Conservation (phyloP, 2,329 filamentous ascomycete genomes). For the Sclerotinia nivalis region DNA sequence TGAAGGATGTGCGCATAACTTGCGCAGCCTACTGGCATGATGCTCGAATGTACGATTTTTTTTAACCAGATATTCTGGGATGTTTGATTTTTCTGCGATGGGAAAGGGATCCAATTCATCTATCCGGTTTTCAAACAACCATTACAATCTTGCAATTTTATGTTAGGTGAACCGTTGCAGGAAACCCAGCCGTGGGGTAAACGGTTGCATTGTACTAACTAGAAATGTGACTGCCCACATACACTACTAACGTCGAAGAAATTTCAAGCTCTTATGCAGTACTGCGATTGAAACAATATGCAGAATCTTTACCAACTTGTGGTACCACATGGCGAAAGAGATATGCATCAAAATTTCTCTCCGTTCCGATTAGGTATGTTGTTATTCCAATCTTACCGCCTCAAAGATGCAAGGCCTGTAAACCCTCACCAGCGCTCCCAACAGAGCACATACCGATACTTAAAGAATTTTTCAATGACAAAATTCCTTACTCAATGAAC, state of each 20-base stretch:
- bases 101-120: neutral
- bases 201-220: neutral
- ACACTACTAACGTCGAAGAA: neutral
- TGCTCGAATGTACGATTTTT: neutral
- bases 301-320: neutral
- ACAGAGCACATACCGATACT: no score
- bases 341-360: neutral
- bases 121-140: neutral
- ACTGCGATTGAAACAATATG: neutral
- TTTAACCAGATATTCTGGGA: neutral
- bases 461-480: neutral
- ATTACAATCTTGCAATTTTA: neutral
- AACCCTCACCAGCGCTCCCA: neutral
- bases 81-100: neutral
- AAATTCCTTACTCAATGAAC: neutral
- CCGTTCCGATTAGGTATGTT: neutral
- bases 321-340: neutral
- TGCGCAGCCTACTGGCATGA: constrained; percentile 1
- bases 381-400: neutral
- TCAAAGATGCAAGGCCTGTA: neutral
- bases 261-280: neutral
- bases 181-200: constrained; percentile 6
- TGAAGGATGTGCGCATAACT: neutral
- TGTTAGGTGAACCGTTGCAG: neutral
- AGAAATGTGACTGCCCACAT: neutral